Evolutionary conservation across 2,329 filamentous ascomycete species (phyloP).

Genomic region (Alternaria postmessia): DNA sequence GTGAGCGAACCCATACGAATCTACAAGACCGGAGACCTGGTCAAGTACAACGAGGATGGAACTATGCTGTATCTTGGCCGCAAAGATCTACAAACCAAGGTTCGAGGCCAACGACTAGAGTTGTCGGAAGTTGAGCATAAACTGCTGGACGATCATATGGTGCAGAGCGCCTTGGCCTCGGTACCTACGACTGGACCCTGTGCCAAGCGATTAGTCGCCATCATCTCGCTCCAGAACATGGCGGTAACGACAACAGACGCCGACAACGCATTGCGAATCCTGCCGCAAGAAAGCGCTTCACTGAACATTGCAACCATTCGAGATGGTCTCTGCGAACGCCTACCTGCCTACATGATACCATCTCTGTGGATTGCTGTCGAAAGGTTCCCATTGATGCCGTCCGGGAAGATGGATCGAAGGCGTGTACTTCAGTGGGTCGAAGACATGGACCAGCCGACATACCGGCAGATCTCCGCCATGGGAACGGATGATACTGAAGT

Average conservation of each 20-base stretch:
- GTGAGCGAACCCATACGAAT: conserved; percentile 20
- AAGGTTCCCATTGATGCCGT: conserved; percentile 43
- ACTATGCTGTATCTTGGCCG: conserved; percentile 44
- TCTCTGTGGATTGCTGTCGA: conserved; percentile 42
- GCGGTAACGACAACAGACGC: neutral
- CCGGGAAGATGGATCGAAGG: conserved; percentile 44
- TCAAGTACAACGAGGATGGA: conserved; percentile 48
- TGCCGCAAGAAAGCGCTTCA: conserved; percentile 34
- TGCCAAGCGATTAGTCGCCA: conserved; percentile 43
- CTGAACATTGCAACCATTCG: conserved; percentile 34
- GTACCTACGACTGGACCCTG: conserved; percentile 41
- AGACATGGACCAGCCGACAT: conserved; percentile 38
- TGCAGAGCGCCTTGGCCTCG: conserved; percentile 41
- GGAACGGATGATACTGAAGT: conserved; percentile 24
- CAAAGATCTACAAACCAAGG: conserved; percentile 47
- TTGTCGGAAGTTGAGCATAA: conserved; percentile 57
- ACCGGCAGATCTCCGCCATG: conserved; percentile 37
- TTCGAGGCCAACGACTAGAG: conserved; percentile 56
- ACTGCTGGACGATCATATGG: conserved; percentile 40
- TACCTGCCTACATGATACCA: conserved; percentile 47
- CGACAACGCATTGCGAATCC: conserved; percentile 20
- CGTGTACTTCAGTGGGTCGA: conserved; percentile 43
- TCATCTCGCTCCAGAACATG: conserved; percentile 37
- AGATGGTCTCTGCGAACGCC: conserved; percentile 39
- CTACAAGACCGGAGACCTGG: conserved; percentile 51